Base-by-base conservation (phyloP, 257 asterid species). In the Rubia yunnanensis region DNA sequence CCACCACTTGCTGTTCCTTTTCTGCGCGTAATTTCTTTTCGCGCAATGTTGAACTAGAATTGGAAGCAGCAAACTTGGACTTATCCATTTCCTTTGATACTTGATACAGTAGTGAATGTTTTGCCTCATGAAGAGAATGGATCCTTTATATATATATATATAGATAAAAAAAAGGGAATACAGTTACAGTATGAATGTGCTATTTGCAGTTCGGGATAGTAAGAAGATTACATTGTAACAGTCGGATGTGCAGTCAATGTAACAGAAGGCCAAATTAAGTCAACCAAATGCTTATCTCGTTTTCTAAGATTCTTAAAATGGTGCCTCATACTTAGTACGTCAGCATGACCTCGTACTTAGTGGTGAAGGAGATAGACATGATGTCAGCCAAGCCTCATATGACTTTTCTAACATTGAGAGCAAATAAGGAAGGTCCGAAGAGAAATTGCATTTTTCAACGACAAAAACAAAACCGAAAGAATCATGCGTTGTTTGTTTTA, bases 171-270 rank as follows among this genome's bases (percentile, higher is more conserved):
- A 22, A 64, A 36, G 31, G 44, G 65, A 41, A 64, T 35, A 38
- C 38, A 27, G 70, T 13, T 44, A 53, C 24, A 20, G 70, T 63
- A 49, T 64, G 66, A 35, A 55, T 30, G 55, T 54, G 61, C 52
- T 39, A 11, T 5, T 23, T 15, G 39, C 65, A 71, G 20, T 38
- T 54, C 52, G 4, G n/a, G 15, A 26, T 31, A 10, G 22, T 23
- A 15, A 14, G 41, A 70, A 36, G 24, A 11, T 15, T 9, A 17
- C 3, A 70, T 1, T 17, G 63, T 31, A 69, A 31, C 67, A 46
- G 48, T 32, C 63, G 9, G 28, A 65, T 10, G 11, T n/a, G 20
- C 7, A 28, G 35, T 59, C 50, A 44, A 30, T 27, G 11, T 58
- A 30, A 58, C 59, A 9, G 59, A 68, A 44, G 49, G 13, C 60